Percentiles rank a stretch among this genome's conserved stretches.
phyloP scores from a whole-genome alignment of 164 flowering plant species.

The Platanus orientalis region DNA sequence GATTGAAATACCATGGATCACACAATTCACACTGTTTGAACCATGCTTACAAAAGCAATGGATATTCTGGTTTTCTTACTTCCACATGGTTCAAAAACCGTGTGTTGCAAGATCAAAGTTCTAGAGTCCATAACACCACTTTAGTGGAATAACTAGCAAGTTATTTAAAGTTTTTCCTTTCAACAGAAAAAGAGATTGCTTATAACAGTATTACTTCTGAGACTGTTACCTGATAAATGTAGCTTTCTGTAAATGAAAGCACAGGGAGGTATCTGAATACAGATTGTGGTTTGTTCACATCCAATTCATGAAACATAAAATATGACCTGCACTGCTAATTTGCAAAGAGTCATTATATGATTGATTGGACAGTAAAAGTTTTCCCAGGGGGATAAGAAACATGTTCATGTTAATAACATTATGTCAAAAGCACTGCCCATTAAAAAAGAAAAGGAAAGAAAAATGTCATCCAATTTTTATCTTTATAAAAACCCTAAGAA shows the following conservation, averaged over 20 bases:
- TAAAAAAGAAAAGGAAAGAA: background rate
- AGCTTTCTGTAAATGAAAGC: conserved; percentile 86
- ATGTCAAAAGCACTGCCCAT: background rate
- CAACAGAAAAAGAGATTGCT: background rate
- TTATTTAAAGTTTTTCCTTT: background rate
- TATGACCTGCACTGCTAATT: conserved; percentile 86
- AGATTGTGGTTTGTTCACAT: conserved; percentile 51
- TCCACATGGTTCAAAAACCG: background rate
- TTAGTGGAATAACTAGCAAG: background rate
- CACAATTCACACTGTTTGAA: background rate
- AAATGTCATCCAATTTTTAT: no score
- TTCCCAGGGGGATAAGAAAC: background rate
- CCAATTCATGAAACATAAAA: conserved; percentile 91
- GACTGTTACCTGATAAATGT: conserved; percentile 74
- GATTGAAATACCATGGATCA: background rate
- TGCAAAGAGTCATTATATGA: conserved; percentile 10
- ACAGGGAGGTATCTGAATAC: conserved; percentile 74
- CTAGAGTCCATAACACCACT: background rate
- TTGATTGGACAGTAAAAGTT: background rate
- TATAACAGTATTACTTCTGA: background rate
- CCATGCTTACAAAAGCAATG: background rate
- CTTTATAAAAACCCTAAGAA: no score
- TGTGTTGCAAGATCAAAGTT: background rate
- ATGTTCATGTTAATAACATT: background rate
- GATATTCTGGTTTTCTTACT: background rate